Evolutionary conservation across 495 filamentous ascomycete species (phyloP).

Genomic region (Tuber borchii): DNA sequence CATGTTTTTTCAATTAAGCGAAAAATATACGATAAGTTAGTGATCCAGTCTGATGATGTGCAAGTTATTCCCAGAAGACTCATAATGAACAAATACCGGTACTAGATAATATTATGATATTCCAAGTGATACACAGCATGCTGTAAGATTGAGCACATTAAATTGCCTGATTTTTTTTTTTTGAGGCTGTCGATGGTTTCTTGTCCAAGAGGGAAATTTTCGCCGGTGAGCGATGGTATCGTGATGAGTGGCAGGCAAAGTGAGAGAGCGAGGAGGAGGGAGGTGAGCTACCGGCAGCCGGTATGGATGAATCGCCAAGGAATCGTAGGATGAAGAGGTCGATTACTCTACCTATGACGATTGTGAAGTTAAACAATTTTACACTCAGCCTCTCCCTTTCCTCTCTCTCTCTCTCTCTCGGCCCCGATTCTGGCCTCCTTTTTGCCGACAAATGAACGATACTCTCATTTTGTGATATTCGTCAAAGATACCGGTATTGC

Average conservation of each 20-base stretch:
- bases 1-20: background rate
- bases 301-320: background rate
- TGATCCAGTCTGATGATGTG: background rate
- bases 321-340: background rate
- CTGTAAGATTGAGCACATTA: conserved; percentile 4
- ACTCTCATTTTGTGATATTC: conserved; percentile 1
- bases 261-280: background rate
- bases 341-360: background rate
- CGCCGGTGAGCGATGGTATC: background rate
- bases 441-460: background rate
- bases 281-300: background rate
- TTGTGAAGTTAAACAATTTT: background rate
- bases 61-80: background rate
- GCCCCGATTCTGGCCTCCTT: background rate
- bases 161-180: background rate
- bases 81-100: background rate
- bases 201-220: background rate
- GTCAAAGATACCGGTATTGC: background rate
- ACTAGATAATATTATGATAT: conserved; percentile 5
- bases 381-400: background rate
- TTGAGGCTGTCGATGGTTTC: background rate
- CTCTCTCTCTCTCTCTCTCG: background rate
- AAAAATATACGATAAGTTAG: no score
- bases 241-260: background rate
- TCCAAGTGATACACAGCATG: background rate